Evolutionary conservation across 1,284 basidiomycete genomes (phyloP).

Genomic region (Trametes hirsuta): DNA sequence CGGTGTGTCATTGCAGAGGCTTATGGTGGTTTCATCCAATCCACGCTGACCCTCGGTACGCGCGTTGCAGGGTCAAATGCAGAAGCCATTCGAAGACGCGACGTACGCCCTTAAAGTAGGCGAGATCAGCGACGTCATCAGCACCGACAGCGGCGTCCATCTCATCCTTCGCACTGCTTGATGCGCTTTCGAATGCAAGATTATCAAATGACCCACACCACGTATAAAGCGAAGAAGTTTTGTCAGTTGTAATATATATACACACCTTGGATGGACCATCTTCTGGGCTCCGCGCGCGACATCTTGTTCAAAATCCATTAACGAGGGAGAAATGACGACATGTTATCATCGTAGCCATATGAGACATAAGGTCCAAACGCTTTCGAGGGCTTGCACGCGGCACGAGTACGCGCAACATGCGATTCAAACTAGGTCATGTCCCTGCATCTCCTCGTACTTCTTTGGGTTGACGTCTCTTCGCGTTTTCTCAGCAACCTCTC

Average conservation of each 20-base stretch:
- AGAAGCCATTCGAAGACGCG: slow-evolving; percentile 96
- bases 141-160: slow-evolving; percentile 96
- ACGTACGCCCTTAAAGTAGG: slow-evolving; percentile 83
- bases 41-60: neutral
- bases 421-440: slow-evolving; percentile 22
- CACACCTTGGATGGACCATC: neutral
- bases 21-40: neutral
- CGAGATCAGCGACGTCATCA: slow-evolving; percentile 85
- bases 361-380: neutral
- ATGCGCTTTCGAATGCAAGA: slow-evolving; percentile 11
- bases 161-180: slow-evolving; percentile 89
- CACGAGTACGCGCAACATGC: neutral
- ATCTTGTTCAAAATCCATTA: neutral
- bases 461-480: slow-evolving; percentile 25
- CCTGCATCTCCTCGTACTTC: slow-evolving; percentile 27
- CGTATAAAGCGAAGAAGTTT: neutral
- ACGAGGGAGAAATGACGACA: neutral
- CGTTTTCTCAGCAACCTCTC: slow-evolving; percentile 23
- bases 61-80: slow-evolving; percentile 83
- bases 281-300: neutral
- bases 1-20: slow-evolving; percentile 26
- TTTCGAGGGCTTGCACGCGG: too few species aligned
- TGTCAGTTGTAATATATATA: neutral
- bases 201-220: too few species aligned
- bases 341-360: neutral